Evolutionary conservation across 139 green algal genomes (phyloP).

Genomic region (Diplosphaera chodatii): DNA sequence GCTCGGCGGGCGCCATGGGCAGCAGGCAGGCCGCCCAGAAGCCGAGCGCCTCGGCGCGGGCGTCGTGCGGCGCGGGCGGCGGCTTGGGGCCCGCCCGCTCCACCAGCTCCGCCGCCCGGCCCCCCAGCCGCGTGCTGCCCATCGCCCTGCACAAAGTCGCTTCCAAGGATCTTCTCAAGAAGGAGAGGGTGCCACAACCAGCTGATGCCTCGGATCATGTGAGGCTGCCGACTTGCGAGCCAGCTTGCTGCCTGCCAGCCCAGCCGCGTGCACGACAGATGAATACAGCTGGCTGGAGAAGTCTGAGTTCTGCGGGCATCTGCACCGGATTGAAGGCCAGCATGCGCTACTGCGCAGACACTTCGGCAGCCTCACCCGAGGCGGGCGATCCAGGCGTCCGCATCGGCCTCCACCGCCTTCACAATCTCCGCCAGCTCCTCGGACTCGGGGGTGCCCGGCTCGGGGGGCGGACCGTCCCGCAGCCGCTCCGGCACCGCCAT

Average conservation of each 20-base stretch:
- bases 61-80: not conserved
- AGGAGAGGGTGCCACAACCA: too few species aligned
- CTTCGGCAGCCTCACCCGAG: conserved; percentile 24
- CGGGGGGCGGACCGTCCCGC: conserved; percentile 11
- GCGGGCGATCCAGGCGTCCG: conserved; percentile 23
- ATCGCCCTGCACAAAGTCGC: conserved; percentile 11
- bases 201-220: too few species aligned
- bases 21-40: conserved; percentile 47
- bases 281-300: too few species aligned
- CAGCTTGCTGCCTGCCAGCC: too few species aligned
- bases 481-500: conserved; percentile 37
- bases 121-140: not conserved
- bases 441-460: conserved; percentile 7
- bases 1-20: conserved; percentile 6
- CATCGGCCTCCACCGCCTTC: conserved; percentile 15
- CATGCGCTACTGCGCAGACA: too few species aligned
- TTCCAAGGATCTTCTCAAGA: too few species aligned
- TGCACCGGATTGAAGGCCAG: too few species aligned
- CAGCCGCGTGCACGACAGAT: too few species aligned
- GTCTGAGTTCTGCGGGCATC: too few species aligned
- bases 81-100: conserved; percentile 29
- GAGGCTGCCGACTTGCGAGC: too few species aligned
- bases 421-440: conserved; percentile 8
- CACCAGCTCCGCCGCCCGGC: conserved; percentile 28
- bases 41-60: conserved; percentile 25